Base-by-base conservation (phyloP, 2,329 filamentous ascomycete species). In the Colletotrichum sp. region DNA sequence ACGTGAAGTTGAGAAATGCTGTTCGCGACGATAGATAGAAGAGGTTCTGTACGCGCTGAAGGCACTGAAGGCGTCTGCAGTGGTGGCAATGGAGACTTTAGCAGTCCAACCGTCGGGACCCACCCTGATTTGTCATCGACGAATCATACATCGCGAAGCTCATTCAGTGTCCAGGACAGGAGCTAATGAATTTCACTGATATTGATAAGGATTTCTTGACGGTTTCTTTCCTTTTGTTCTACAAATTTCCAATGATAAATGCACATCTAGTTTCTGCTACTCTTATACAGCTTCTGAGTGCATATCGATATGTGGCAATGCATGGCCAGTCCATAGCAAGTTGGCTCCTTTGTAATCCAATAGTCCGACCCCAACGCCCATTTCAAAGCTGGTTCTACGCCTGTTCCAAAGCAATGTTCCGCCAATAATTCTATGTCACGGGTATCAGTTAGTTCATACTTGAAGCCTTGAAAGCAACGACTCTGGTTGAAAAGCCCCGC, bases 131-230 rank as follows among this genome's bases (percentile, higher is more conserved):
- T 68, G 73, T 76, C 55, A 76, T 62, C 69, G 32, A 36, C 12
- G 73, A 71, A 76, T 76, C 73, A 76, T 73, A 39, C 28, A 75
- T 57, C 55, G 28, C n/a, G 39, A 24, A 4, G 15, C 28, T 12
- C 21, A 49, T 49, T 26, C 55, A 28, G 28, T 52, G 44, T 8
- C 44, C 16, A 13, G 44, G 4, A 8, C 44, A 39, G 36, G 2
- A 39, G 36, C 36, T 1, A 5, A 16, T 39, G 8, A 5, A 18
- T 39, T 39, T 39, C 36, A 39, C 36, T 2, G 2, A 39, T 18
- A 16, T 39, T 39, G 4, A 39, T 39, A 16, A 39, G 36, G 36
- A 39, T 18, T 16, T 8, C 16, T 39, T 18, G 7, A 39, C 36
- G 15, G 36, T 8, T 39, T 39, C 36, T 39, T 39, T 39, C 8